A percentile compares a stretch with the other conserved stretches of the same genome.
These are phyloP conservation scores for Puya raimondii DNA, from an alignment of 176 grass and related monocot genomes.

Conservation along the genomic window DNA sequence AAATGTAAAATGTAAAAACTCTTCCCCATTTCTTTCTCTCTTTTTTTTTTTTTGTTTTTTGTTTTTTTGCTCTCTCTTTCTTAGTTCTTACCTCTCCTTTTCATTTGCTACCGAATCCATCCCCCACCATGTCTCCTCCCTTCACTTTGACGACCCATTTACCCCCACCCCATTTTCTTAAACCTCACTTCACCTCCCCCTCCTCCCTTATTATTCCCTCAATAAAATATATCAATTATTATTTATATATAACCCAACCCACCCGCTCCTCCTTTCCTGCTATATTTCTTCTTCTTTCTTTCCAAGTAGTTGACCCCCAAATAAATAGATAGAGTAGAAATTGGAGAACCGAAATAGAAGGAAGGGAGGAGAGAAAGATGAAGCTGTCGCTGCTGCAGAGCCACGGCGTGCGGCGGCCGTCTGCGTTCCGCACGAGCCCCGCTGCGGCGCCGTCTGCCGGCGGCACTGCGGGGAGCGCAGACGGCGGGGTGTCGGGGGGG, in stretches of 20 bases:
- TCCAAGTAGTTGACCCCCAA: background rate
- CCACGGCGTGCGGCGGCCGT: conserved; percentile 17
- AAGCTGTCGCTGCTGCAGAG: conserved; percentile 43
- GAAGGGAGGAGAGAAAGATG: conserved; percentile 5
- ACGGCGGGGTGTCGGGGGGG: too few species aligned
- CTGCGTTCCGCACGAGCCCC: background rate
- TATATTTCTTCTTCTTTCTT: too few species aligned
- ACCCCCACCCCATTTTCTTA: background rate
- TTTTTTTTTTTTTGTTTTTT: too few species aligned
- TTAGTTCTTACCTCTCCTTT: too few species aligned
- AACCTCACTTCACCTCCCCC: background rate
- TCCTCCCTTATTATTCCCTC: background rate
- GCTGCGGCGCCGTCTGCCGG: background rate
- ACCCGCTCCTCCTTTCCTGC: background rate
- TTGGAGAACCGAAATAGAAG: background rate
- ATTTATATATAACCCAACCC: background rate
- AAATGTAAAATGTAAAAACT: too few species aligned
- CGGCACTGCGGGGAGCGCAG: too few species aligned
- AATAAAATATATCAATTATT: background rate
- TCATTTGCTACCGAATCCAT: too few species aligned
- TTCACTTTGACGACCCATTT: too few species aligned
- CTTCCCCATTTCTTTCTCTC: too few species aligned
- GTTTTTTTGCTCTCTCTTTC: too few species aligned
- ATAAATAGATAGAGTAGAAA: background rate
- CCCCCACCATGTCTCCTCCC: too few species aligned